These are phyloP conservation scores for Saccharomycopsis lassenensis DNA, from an alignment of 805 yeast genomes.

Conservation along the genomic window DNA sequence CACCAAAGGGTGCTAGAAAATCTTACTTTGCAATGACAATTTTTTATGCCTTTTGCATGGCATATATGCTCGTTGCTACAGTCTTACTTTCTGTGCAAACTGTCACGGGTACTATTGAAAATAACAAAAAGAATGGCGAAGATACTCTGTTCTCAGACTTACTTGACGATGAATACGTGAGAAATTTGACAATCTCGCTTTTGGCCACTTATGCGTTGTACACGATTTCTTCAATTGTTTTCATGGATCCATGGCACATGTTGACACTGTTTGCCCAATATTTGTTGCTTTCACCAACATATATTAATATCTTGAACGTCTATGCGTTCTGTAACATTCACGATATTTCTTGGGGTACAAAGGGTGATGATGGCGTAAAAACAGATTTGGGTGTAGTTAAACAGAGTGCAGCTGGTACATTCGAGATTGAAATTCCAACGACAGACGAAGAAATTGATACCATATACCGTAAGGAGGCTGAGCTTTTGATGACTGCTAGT, in stretches of 20 bases:
- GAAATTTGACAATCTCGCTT: constrained; percentile 46
- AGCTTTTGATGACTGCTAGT: constrained; percentile 35
- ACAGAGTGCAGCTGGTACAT: constrained; percentile 51
- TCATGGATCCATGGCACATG: constrained; percentile 60
- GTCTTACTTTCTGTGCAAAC: constrained; percentile 47
- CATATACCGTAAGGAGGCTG: constrained; percentile 55
- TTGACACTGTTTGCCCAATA: constrained; percentile 43
- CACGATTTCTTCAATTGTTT: constrained; percentile 45
- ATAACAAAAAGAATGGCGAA: constrained; percentile 20
- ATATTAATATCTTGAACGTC: constrained; percentile 46
- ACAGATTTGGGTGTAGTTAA: constrained; percentile 65
- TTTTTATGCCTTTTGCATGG: constrained; percentile 51
- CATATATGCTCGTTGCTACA: constrained; percentile 47
- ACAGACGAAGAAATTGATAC: constrained; percentile 68
- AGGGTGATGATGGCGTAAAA: constrained; percentile 51
- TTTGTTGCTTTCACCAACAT: constrained; percentile 40
- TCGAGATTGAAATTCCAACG: constrained; percentile 67
- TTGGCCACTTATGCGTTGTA: constrained; percentile 52
- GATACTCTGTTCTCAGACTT: constrained; percentile 39
- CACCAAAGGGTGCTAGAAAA: constrained; percentile 49
- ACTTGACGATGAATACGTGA: constrained; percentile 34
- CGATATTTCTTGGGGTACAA: constrained; percentile 69
- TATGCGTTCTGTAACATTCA: constrained; percentile 65
- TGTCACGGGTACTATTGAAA: constrained; percentile 26
- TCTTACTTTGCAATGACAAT: constrained; percentile 41